These are phyloP conservation scores for Fusarium hostae DNA, from an alignment of 2,329 filamentous ascomycete genomes.

Conservation along the genomic window DNA sequence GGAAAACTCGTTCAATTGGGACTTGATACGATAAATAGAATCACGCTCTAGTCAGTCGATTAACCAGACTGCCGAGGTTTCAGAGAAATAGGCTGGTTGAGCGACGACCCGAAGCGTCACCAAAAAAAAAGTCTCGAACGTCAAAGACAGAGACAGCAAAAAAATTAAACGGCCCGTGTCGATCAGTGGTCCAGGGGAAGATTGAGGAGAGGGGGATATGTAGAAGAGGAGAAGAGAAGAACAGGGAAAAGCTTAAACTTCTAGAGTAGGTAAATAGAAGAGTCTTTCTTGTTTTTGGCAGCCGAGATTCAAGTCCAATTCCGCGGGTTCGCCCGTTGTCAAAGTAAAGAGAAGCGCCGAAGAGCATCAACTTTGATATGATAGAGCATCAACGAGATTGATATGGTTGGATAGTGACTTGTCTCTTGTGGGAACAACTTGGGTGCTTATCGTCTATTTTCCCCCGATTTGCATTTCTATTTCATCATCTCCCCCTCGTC, in stretches of 20 bases:
- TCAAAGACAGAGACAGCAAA: constrained; percentile 4
- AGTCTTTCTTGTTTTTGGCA: background rate
- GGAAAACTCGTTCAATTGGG: background rate
- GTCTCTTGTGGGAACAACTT: constrained; percentile 9
- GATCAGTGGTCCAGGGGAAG: constrained; percentile 18
- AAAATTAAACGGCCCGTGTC: constrained; percentile 29
- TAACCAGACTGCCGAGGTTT: background rate
- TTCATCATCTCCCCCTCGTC: background rate
- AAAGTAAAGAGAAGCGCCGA: constrained; percentile 25
- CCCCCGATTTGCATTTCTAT: background rate
- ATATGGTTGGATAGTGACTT: constrained; percentile 20
- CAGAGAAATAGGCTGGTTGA: constrained; percentile 6
- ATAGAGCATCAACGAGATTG: background rate
- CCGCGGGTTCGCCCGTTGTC: constrained; percentile 22
- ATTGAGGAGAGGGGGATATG: background rate
- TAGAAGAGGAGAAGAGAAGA: background rate
- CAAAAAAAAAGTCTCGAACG: constrained; percentile 8
- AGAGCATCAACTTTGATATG: background rate
- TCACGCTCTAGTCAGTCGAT: background rate
- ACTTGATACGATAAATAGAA: background rate
- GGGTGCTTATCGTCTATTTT: background rate
- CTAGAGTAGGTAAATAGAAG: background rate
- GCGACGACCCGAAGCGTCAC: constrained; percentile 41
- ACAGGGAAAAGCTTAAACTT: constrained; percentile 27
- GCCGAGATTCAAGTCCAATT: constrained; percentile 22